Evolutionary conservation across 257 asterid species (phyloP).

Genomic region (Paraleonurus japonicus): DNA sequence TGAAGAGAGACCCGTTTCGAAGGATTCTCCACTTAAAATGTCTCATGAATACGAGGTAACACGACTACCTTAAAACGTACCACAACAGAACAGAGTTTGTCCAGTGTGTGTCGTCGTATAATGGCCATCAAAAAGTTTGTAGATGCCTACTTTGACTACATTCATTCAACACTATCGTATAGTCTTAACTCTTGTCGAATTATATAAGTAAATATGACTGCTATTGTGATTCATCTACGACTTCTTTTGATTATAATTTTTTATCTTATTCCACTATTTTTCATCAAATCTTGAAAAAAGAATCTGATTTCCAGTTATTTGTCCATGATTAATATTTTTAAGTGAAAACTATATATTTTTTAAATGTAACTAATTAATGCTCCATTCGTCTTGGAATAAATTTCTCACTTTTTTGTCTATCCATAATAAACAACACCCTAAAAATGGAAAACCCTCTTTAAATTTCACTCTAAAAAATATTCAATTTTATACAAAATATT

Average conservation of each 20-base stretch:
- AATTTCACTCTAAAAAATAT: too few relatives aligned
- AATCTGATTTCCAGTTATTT: not conserved
- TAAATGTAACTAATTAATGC: too few relatives aligned
- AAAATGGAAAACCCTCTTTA: too few relatives aligned
- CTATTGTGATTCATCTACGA: not conserved
- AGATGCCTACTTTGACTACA: not conserved
- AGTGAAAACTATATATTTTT: too few relatives aligned
- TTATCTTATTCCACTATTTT: not conserved
- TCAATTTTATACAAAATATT: too few relatives aligned
- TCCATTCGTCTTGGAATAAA: too few relatives aligned
- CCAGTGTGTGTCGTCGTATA: not conserved
- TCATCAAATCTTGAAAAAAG: conserved; percentile 1
- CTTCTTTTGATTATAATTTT: not conserved
- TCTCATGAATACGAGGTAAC: conserved; percentile 63
- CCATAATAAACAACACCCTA: too few relatives aligned
- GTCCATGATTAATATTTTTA: too few relatives aligned
- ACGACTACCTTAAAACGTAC: conserved; percentile 7
- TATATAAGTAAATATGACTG: not conserved
- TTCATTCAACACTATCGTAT: not conserved
- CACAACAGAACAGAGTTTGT: not conserved
- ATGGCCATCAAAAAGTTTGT: not conserved
- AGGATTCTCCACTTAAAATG: conserved; percentile 60
- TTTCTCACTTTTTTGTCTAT: too few relatives aligned
- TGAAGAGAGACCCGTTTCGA: conserved; percentile 79
- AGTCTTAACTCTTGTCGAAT: not conserved